These are phyloP conservation scores for Dissophora globulifera DNA, from an alignment of 192 early-diverging fungal genomes.

Conservation along the genomic window DNA sequence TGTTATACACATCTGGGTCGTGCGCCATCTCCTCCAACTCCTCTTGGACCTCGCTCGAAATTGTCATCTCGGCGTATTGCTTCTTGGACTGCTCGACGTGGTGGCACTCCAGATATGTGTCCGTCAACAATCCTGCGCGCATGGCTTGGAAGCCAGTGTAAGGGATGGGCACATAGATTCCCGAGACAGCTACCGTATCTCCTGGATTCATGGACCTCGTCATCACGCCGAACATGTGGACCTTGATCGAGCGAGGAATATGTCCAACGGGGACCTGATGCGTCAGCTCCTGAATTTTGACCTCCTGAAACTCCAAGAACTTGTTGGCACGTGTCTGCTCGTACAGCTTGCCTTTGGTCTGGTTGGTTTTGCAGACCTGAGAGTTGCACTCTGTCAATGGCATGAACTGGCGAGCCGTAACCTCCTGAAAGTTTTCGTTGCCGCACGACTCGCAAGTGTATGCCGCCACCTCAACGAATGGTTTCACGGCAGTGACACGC, in stretches of 20 bases:
- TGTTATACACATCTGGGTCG: slow-evolving; percentile 80
- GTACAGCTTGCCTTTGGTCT: slow-evolving; percentile 83
- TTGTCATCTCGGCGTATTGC: slow-evolving; percentile 87
- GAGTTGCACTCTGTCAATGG: slow-evolving; percentile 87
- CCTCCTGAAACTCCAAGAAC: slow-evolving; percentile 95
- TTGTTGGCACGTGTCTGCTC: slow-evolving; percentile 93
- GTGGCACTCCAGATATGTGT: slow-evolving; percentile 94
- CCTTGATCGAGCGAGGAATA: slow-evolving; percentile 96
- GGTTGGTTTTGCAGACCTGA: slow-evolving; percentile 82
- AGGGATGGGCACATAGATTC: slow-evolving; percentile 92
- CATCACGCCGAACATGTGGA: slow-evolving; percentile 85
- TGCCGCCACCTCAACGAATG: slow-evolving; percentile 86
- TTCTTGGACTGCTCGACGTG: slow-evolving; percentile 89
- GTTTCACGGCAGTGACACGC: slow-evolving; percentile 93
- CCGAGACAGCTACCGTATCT: slow-evolving; percentile 84
- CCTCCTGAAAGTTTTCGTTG: slow-evolving; percentile 95
- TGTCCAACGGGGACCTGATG: slow-evolving; percentile 99
- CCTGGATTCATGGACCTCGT: slow-evolving; percentile 88
- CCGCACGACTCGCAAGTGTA: slow-evolving; percentile 96
- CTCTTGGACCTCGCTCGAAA: slow-evolving; percentile 62
- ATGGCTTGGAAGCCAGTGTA: slow-evolving; percentile 93
- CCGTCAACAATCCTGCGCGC: slow-evolving; percentile 90
- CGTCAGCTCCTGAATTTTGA: slow-evolving; percentile 95
- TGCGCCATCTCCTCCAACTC: slow-evolving; percentile 66
- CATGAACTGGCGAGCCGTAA: slow-evolving; percentile 76